phyloP scores from a whole-genome alignment of 768 basidiomycete genomes.

The Fomitopsis pulvina region DNA sequence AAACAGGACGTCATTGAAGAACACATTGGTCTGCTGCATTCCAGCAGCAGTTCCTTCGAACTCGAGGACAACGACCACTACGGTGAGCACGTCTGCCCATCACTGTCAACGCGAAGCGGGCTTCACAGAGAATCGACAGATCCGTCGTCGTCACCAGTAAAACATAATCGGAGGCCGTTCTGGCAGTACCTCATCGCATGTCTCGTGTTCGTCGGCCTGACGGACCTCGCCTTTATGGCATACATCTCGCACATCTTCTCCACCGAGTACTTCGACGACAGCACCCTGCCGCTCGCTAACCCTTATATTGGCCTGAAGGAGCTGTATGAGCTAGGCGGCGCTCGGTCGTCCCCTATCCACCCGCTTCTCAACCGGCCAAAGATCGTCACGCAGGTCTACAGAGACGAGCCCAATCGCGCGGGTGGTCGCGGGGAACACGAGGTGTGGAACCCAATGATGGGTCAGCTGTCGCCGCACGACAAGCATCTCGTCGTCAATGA shows the following conservation, averaged over 20 bases:
- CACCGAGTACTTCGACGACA: background rate
- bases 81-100: no score
- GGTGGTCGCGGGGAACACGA: slow-evolving; percentile 18
- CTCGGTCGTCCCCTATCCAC: slow-evolving; percentile 11
- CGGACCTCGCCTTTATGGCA: background rate
- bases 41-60: background rate
- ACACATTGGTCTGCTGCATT: background rate
- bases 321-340: slow-evolving; percentile 14
- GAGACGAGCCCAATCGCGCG: slow-evolving; percentile 10
- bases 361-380: slow-evolving; percentile 16
- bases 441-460: slow-evolving; percentile 8
- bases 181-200: background rate
- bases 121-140: background rate
- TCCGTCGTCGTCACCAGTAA: background rate
- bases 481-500: slow-evolving; percentile 13
- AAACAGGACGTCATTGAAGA: background rate
- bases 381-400: slow-evolving; percentile 16
- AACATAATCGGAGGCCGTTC: background rate
- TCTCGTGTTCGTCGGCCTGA: background rate
- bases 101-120: no score
- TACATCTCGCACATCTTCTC: background rate
- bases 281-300: slow-evolving; percentile 12
- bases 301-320: slow-evolving; percentile 20
- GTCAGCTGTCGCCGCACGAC: slow-evolving; percentile 16
- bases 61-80: background rate